Evolutionary conservation across 2,329 filamentous ascomycete genomes (phyloP).

Genomic region (Rhexocercosporidium sp.): DNA sequence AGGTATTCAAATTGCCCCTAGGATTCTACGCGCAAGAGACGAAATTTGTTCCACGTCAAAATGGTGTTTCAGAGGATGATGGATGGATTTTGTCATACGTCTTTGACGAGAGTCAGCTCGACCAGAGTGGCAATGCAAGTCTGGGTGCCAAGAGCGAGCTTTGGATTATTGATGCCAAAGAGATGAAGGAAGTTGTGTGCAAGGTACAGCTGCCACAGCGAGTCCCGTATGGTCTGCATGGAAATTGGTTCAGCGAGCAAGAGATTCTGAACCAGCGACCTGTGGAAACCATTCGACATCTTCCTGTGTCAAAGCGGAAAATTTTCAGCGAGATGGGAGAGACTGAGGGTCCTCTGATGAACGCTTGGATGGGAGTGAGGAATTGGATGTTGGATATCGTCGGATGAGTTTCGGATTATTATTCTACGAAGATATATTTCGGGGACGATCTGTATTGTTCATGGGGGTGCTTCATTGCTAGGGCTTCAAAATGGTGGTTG

Average conservation of each 20-base stretch:
- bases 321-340: not conserved
- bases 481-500: not conserved
- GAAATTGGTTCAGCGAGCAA: conserved; percentile 62
- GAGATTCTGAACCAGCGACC: conserved; percentile 54
- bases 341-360: conserved; percentile 21
- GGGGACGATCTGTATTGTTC: not conserved
- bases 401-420: conserved; percentile 17
- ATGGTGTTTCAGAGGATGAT: conserved; percentile 60
- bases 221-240: conserved; percentile 73
- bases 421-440: not conserved
- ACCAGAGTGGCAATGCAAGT: conserved; percentile 43
- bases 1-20: conserved; percentile 63
- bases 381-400: conserved; percentile 28
- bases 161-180: conserved; percentile 69
- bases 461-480: not conserved
- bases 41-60: conserved; percentile 60
- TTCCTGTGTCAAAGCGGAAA: conserved; percentile 21
- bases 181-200: conserved; percentile 65
- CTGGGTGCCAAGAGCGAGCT: conserved; percentile 60
- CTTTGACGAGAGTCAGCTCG: conserved; percentile 70
- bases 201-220: conserved; percentile 65
- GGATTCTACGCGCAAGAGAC: conserved; percentile 71
- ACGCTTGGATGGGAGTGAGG: conserved; percentile 28
- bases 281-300: conserved; percentile 32
- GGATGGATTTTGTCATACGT: conserved; percentile 72